These are phyloP conservation scores for Penicillium taxi DNA, from an alignment of 495 filamentous ascomycete species.

Conservation along the genomic window DNA sequence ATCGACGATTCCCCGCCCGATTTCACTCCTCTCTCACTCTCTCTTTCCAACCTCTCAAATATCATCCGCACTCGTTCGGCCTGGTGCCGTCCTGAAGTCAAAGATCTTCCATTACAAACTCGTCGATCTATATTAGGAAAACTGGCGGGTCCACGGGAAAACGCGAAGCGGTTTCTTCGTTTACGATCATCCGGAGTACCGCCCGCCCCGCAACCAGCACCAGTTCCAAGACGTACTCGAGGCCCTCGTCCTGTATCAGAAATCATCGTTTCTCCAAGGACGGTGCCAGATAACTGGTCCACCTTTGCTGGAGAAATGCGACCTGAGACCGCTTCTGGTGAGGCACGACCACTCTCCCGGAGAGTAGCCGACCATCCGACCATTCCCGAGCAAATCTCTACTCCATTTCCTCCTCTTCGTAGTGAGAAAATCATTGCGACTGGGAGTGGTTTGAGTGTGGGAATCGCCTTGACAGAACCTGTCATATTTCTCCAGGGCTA, in stretches of 20 bases:
- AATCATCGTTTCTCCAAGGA: slow-evolving; percentile 30
- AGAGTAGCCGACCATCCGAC: slow-evolving; percentile 17
- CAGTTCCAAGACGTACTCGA: slow-evolving; percentile 9
- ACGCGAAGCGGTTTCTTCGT: slow-evolving; percentile 45
- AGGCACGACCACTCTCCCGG: slow-evolving; percentile 22
- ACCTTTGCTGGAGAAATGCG: slow-evolving; percentile 22
- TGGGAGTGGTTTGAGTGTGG: slow-evolving; percentile 63
- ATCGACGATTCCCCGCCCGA: slow-evolving; percentile 19
- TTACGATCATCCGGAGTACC: slow-evolving; percentile 26
- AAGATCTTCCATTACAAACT: slow-evolving; percentile 22
- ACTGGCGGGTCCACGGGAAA: slow-evolving; percentile 43
- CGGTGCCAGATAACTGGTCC: slow-evolving; percentile 15
- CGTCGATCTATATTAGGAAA: slow-evolving; percentile 34
- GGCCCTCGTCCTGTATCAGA: slow-evolving; percentile 34
- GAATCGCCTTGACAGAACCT: slow-evolving; percentile 77
- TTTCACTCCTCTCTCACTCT: slow-evolving; percentile 14
- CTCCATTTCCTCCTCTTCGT: slow-evolving; percentile 30
- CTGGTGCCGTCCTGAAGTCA: slow-evolving; percentile 15
- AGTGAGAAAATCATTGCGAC: slow-evolving; percentile 65
- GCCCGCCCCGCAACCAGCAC: slow-evolving; percentile 16
- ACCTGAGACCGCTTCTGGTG: slow-evolving; percentile 25
- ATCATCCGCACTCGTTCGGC: slow-evolving; percentile 21
- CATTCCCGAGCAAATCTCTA: slow-evolving; percentile 22
- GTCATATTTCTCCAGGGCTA: slow-evolving; percentile 86
- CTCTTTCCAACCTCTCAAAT: slow-evolving; percentile 22